Base-by-base conservation (phyloP, 495 filamentous ascomycete genomes). In the Aspergillus kassunensis region DNA sequence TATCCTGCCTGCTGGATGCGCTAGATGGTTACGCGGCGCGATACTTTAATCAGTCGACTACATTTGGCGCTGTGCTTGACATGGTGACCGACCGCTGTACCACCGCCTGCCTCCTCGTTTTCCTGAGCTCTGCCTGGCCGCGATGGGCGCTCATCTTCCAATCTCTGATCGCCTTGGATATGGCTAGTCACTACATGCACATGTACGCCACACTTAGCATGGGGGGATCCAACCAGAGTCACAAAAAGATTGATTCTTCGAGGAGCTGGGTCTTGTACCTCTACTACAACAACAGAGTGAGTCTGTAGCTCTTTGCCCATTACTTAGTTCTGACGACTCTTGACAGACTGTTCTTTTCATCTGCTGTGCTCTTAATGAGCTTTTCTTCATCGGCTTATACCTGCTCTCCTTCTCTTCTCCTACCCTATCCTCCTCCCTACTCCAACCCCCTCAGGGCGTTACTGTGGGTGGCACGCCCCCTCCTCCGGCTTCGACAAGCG, bases 61-160 rank as follows among this genome's bases (percentile, higher is more conserved):
- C 86, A 41, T 98, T 97, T 66, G 93, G 93, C 47, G 93, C 92
- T 16, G 91, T 98, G 21, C 75, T 98, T 51, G 93, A 98, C 70
- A 98, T 98, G 93, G 89, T 97, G 46, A 93, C 89, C 15, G 89
- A 96, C 73, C 86, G 92, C 44, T 96, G 95, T 72, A 97, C 92
- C 8, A 97, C 93, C 8, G 81, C 90, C 20, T 97, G 92, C 66
- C 71, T 98, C 55, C 81, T 98, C 40, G 91, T 96, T 11, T 98
- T 96, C 77, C 72, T 98, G 30, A 87, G 88, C 44, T 89, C 88
- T 8, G 92, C 92, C 31, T 97, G 89, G 73, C 92, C 93, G 7
- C 79, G 90, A 24, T 98, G 90, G 88, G 80, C 87, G 40, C 85
- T 97, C 55, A 49, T 97, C 43, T 97, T 97, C 81, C 95, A 97